Conservation (phyloP, 257 asterid species). For the Paulownia fortunei region DNA sequence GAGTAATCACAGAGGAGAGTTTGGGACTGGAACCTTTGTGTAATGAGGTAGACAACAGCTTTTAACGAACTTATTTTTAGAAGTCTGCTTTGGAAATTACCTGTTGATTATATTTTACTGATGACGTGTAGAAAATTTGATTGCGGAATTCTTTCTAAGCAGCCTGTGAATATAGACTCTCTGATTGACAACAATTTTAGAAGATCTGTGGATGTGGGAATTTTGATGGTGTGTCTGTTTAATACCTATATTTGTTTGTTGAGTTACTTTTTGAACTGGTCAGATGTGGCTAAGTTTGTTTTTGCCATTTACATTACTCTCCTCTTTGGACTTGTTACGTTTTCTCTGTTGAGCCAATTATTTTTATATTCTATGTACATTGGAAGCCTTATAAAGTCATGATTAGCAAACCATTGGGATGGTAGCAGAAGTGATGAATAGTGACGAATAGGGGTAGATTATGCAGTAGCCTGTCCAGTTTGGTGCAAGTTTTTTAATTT, state of each 20-base stretch:
- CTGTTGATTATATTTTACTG: not conserved
- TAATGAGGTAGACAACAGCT: conserved; percentile 51
- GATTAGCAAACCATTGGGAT: not conserved
- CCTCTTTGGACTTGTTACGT: not conserved
- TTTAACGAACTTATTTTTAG: not conserved
- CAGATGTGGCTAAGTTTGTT: not conserved
- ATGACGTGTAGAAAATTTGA: not conserved
- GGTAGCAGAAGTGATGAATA: not conserved
- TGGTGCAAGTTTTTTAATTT: not conserved
- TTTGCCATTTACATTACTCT: not conserved
- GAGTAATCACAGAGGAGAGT: conserved; percentile 55
- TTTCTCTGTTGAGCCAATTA: not conserved
- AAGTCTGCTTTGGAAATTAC: not conserved
- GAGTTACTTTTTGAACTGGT: not conserved
- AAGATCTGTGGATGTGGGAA: not conserved
- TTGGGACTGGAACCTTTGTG: conserved; percentile 75
- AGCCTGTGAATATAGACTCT: not conserved
- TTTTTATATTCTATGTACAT: not conserved
- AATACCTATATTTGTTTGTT: not conserved
- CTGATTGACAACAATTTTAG: not conserved
- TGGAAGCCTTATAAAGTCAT: not conserved
- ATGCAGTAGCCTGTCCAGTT: not conserved
- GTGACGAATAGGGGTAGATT: not conserved
- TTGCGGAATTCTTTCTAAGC: not conserved
- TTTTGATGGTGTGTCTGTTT: not conserved